Base-by-base conservation (phyloP, 306 rosid species). In the Vigna angularis region DNA sequence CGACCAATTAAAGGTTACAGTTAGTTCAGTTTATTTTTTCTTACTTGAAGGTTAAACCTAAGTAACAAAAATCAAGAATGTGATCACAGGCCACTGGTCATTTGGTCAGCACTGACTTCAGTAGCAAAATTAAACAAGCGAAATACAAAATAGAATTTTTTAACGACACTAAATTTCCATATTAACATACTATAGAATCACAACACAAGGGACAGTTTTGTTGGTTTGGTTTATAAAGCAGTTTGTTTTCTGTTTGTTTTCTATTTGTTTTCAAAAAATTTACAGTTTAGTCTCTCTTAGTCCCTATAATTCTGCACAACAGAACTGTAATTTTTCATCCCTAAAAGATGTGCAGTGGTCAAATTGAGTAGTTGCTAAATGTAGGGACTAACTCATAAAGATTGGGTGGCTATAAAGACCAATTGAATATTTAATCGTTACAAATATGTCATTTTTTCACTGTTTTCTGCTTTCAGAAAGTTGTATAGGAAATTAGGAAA, bases 11-110 rank as follows among this genome's bases (percentile, higher is more conserved):
- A 52, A 30, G 45, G 20, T 48, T 20, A 44, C 48, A 61, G 15
- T 67, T 49, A 22, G 17, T 42, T 26, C 11, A 5, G 16, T 72
- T 44, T 40, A 40, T 30, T 48, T 47, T 65, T 30, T 59, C 20
- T 16, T 3, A 64, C 47, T 58, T 71, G 16, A 53, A 77, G 48
- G 59, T 42, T 75, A 65, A 40, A 71, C 42, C 50, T 26, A 42
- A 9, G 47, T 12, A 11, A 45, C 50, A 22, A 81, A 45, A 49
- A 47, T 42, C 30, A 28, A 7, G 58, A 52, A 65, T 20, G 9
- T 13, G 70, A 69, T 73, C 12, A 36, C 34, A n/a, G 22, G 24
- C 7, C 6, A 11, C 36, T 57, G 18, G 38, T 28, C 50, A 44
- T 44, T 26, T 22, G 18, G 28, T 30, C 50, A 45, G 45, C 50